A percentile compares a stretch with the other conserved stretches of the same genome.
Evolutionary conservation across 2,329 filamentous ascomycete genomes (phyloP).

Genomic region (Neophaeococcomyces aloes): DNA sequence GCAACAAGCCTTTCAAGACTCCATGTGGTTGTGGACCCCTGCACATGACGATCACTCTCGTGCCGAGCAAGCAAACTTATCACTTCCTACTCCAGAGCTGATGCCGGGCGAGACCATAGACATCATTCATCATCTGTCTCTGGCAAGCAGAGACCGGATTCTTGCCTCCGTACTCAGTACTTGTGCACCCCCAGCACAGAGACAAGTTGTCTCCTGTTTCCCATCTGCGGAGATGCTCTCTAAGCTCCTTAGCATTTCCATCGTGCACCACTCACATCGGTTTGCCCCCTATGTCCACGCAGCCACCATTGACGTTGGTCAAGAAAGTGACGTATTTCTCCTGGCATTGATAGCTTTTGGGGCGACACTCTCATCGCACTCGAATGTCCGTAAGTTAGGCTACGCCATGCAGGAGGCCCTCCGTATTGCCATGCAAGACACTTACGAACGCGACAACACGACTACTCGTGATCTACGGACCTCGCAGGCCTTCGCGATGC

Average conservation of each 20-base stretch:
- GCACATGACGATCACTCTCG: conserved; percentile 35
- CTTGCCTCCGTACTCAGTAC: conserved; percentile 35
- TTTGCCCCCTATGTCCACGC: conserved; percentile 30
- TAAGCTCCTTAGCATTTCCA: conserved; percentile 31
- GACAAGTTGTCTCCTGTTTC: conserved; percentile 41
- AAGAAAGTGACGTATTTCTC: conserved; percentile 29
- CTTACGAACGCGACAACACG: conserved; percentile 29
- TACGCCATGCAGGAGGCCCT: conserved; percentile 34
- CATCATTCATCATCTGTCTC: neutral
- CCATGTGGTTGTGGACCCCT: conserved; percentile 47
- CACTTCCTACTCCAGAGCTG: conserved; percentile 28
- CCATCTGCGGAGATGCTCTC: conserved; percentile 33
- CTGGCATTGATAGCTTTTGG: conserved; percentile 30
- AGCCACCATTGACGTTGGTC: conserved; percentile 30
- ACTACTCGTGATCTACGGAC: conserved; percentile 25
- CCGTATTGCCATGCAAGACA: conserved; percentile 22
- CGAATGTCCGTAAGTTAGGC: conserved; percentile 31
- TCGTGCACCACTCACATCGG: conserved; percentile 23
- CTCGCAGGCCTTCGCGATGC: conserved; percentile 28
- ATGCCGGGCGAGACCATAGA: conserved; percentile 1
- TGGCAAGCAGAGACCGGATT: conserved; percentile 5
- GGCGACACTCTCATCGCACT: conserved; percentile 29
- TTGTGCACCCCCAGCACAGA: conserved; percentile 41
- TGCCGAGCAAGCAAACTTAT: conserved; percentile 18
- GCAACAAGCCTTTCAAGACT: conserved; percentile 8